Conservation (phyloP, 371 early-diverging fungal species). For the Rozella allomycis region DNA sequence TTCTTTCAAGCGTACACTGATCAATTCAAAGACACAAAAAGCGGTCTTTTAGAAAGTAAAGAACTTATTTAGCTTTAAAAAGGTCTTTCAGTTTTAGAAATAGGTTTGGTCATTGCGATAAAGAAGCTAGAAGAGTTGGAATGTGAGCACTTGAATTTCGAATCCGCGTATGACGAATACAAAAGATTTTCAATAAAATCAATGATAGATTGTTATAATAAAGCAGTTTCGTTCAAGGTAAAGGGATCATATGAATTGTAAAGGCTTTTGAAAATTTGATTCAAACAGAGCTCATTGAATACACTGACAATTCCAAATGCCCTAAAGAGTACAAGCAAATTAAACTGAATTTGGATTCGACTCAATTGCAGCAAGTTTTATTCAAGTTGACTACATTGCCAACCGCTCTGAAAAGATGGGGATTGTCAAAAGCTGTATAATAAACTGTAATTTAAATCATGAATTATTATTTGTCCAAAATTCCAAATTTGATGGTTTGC, state of each 20-base stretch:
- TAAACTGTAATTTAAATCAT: no score
- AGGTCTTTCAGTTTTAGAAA: slow-evolving; percentile 52
- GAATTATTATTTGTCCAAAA: no score
- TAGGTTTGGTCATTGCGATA: slow-evolving; percentile 55
- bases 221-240: slow-evolving; percentile 25
- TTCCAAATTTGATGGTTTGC: no score
- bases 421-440: no score
- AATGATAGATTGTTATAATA: slow-evolving; percentile 9
- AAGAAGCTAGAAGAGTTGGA: slow-evolving; percentile 40
- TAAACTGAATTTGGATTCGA: slow-evolving; percentile 42
- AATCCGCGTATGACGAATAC: slow-evolving; percentile 79
- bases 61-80: slow-evolving; percentile 1
- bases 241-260: background rate
- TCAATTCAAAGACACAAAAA: slow-evolving; percentile 34
- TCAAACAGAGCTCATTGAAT: slow-evolving; percentile 40
- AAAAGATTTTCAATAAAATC: slow-evolving; percentile 42
- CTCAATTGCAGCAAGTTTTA: no score
- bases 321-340: slow-evolving; percentile 70
- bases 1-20: slow-evolving; percentile 20
- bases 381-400: no score
- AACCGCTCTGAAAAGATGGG: no score
- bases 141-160: slow-evolving; percentile 58
- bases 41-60: slow-evolving; percentile 34
- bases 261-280: slow-evolving; percentile 52
- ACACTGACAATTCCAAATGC: slow-evolving; percentile 31